These are phyloP conservation scores for Pleodorina starrii DNA, from an alignment of 139 green algal species.

Conservation along the genomic window DNA sequence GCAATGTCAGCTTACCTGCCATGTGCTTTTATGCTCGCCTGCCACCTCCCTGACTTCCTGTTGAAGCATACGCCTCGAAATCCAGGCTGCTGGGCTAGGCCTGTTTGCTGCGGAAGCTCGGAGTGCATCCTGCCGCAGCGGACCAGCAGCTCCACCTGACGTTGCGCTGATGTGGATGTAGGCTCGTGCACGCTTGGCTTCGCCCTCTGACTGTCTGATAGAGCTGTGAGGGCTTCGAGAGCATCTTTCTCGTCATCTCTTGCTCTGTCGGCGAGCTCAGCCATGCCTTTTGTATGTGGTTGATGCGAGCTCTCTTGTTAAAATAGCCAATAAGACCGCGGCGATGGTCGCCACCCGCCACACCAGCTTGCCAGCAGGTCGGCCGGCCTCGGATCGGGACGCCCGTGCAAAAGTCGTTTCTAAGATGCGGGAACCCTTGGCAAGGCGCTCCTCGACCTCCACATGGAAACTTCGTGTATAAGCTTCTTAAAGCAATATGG, in stretches of 20 bases:
- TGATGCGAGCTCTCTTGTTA: neutral
- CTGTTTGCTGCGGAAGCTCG: neutral
- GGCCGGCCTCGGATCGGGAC: too few relatives aligned
- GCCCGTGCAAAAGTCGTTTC: too few relatives aligned
- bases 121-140: neutral
- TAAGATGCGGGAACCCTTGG: too few relatives aligned
- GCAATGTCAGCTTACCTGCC: neutral
- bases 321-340: too few relatives aligned
- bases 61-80: slow-evolving; percentile 29
- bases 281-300: neutral
- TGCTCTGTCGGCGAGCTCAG: neutral
- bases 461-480: too few relatives aligned
- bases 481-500: too few relatives aligned
- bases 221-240: neutral
- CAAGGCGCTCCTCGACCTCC: too few relatives aligned
- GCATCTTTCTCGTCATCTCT: neutral
- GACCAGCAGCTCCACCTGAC: neutral
- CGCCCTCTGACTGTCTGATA: neutral
- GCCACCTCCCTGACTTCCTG: neutral
- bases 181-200: neutral
- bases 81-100: neutral
- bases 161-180: neutral
- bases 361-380: too few relatives aligned
- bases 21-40: slow-evolving; percentile 7
- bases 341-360: too few relatives aligned